These are phyloP conservation scores for Fusarium sacchari DNA, from an alignment of 2,329 filamentous ascomycete genomes.

Conservation along the genomic window DNA sequence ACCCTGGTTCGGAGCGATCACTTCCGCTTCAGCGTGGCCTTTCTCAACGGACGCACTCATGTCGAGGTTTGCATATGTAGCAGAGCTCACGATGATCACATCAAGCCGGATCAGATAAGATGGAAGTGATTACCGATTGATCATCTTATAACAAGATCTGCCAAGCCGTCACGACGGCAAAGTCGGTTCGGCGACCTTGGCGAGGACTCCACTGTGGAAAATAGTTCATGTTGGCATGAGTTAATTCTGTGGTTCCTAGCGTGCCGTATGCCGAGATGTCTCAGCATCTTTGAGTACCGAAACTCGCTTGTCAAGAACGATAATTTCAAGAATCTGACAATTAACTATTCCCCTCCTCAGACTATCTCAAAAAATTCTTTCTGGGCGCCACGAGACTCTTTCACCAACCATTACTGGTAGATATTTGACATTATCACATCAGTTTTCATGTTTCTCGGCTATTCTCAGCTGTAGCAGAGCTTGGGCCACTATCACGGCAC, in stretches of 20 bases:
- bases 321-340: accelerated
- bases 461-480: neutral
- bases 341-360: accelerated
- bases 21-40: neutral
- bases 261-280: neutral
- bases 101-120: neutral
- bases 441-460: neutral
- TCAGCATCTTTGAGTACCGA: neutral
- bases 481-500: neutral
- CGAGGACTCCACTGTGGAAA: neutral
- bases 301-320: neutral
- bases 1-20: neutral
- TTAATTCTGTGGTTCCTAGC: neutral
- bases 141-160: conserved; percentile 4
- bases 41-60: neutral
- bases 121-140: neutral
- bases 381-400: neutral
- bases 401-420: no score
- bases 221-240: neutral
- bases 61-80: neutral
- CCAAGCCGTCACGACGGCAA: neutral
- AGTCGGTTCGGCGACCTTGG: neutral
- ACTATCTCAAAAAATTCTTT: no score
- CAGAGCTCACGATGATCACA: neutral
- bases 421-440: no score